Conservation (phyloP, 1,139 yeast species). For the Sugiyamaella neomexicana region DNA sequence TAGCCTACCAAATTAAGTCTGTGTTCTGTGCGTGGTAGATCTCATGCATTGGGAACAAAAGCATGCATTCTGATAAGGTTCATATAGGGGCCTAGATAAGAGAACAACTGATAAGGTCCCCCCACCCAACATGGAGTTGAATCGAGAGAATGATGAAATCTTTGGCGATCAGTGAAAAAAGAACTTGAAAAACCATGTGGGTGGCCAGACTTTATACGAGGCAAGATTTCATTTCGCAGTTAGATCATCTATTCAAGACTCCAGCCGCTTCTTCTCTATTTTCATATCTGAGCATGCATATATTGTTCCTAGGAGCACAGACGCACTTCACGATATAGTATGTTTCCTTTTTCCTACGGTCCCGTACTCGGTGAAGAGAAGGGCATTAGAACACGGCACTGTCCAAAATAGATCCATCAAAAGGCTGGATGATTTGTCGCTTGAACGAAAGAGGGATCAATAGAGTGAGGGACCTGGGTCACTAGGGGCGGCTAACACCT, state of each 20-base stretch:
- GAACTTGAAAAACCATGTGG: too few species aligned
- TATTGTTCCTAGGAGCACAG: too few species aligned
- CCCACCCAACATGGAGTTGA: background rate
- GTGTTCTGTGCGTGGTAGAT: background rate
- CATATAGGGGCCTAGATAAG: background rate
- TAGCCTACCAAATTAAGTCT: background rate
- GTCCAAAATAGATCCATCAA: background rate
- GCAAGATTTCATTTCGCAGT: too few species aligned
- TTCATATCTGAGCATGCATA: too few species aligned
- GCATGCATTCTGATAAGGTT: background rate
- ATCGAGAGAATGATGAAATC: background rate
- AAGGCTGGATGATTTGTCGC: background rate
- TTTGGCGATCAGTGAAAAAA: too few species aligned
- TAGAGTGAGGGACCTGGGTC: background rate
- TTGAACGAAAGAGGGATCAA: background rate
- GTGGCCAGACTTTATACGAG: too few species aligned
- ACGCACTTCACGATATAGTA: background rate
- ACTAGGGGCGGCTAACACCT: background rate
- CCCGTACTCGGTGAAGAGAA: background rate
- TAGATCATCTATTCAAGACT: too few species aligned
- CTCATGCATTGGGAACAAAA: background rate
- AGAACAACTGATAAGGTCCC: background rate
- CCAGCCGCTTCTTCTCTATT: too few species aligned
- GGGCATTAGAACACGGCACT: slow-evolving; percentile 5
- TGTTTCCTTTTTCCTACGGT: background rate